A percentile compares a stretch with the other conserved stretches of the same genome.
phyloP scores from a whole-genome alignment of 2,329 filamentous ascomycete genomes.

The Pseudogymnoascus sp. region DNA sequence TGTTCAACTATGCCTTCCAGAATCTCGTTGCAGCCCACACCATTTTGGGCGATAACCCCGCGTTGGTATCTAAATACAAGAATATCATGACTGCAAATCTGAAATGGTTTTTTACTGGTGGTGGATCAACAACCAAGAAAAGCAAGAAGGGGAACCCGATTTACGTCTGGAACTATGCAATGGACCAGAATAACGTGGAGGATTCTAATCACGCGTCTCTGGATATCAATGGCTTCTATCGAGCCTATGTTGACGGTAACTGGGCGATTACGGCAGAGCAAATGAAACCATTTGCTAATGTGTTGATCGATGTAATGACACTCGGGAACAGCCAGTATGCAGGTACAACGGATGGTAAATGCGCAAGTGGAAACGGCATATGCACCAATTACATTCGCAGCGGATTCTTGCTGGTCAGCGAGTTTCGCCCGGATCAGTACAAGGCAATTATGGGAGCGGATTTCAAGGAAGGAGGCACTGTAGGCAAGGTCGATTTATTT shows the following conservation, averaged over 20 bases:
- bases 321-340: constrained; percentile 12
- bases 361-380: background rate
- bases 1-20: constrained; percentile 22
- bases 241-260: constrained; percentile 16
- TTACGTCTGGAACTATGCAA: constrained; percentile 19
- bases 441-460: background rate
- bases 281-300: constrained; percentile 21
- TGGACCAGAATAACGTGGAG: constrained; percentile 16
- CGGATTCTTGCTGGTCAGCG: background rate
- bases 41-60: constrained; percentile 17
- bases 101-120: background rate
- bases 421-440: background rate
- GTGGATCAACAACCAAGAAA: background rate
- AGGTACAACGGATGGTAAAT: background rate
- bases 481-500: background rate
- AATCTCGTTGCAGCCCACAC: constrained; percentile 18
- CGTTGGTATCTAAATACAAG: constrained; percentile 8
- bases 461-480: background rate
- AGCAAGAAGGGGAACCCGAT: constrained; percentile 15
- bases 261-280: constrained; percentile 17
- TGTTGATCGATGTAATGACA: constrained; percentile 22
- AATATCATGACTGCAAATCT: background rate
- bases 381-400: background rate
- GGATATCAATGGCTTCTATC: constrained; percentile 18
- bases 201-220: constrained; percentile 20